Conservation (phyloP, 768 basidiomycete genomes). For the Mycena kentingensis region DNA sequence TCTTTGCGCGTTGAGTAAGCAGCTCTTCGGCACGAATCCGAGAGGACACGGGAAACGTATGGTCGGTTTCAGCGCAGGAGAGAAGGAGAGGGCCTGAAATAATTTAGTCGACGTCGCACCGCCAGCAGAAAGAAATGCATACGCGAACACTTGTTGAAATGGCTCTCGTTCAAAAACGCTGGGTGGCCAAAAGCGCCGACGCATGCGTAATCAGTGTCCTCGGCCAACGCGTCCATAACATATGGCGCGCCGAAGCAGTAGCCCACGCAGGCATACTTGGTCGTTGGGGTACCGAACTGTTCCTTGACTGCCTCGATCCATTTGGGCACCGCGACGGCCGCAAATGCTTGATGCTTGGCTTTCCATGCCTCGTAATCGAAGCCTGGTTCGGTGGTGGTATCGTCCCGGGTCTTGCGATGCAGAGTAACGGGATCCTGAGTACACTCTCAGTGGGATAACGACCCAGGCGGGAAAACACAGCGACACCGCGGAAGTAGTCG, state of each 20-base stretch:
- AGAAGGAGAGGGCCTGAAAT: slow-evolving; percentile 37
- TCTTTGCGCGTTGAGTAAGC: slow-evolving; percentile 26
- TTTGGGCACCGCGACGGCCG: slow-evolving; percentile 31
- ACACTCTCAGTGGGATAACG: not conserved
- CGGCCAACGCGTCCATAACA: slow-evolving; percentile 33
- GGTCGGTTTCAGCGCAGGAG: slow-evolving; percentile 45
- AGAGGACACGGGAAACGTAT: slow-evolving; percentile 38
- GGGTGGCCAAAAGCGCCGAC: slow-evolving; percentile 44
- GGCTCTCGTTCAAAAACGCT: slow-evolving; percentile 34
- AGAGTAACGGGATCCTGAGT: slow-evolving; percentile 35
- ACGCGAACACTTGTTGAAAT: slow-evolving; percentile 38
- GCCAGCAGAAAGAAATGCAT: slow-evolving; percentile 12
- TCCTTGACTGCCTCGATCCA: slow-evolving; percentile 45
- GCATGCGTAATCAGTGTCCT: not conserved
- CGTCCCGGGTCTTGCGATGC: slow-evolving; percentile 26
- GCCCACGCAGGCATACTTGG: slow-evolving; percentile 31
- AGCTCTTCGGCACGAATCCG: slow-evolving; percentile 46
- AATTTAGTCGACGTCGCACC: not conserved
- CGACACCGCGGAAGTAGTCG: slow-evolving; percentile 48
- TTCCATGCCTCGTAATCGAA: slow-evolving; percentile 38
- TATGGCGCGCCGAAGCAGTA: slow-evolving; percentile 47
- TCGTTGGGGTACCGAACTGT: slow-evolving; percentile 36
- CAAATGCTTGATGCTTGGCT: slow-evolving; percentile 31
- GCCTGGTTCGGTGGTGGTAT: slow-evolving; percentile 23
- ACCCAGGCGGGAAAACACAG: not conserved